phyloP scores from a whole-genome alignment of 768 basidiomycete genomes.

The Russula sp. region DNA sequence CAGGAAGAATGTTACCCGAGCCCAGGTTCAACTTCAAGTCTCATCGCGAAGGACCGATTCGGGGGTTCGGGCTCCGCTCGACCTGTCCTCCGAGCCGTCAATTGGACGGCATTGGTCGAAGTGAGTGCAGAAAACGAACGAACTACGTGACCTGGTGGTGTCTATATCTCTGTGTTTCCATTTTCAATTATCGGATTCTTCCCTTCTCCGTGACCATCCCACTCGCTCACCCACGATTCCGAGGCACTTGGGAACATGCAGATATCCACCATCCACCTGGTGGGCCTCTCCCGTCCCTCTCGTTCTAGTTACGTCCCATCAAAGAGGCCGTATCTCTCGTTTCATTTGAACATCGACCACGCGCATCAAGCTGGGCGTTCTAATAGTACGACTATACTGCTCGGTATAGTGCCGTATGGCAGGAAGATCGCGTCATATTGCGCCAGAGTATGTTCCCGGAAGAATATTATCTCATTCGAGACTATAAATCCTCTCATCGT shows the following conservation, averaged over 20 bases:
- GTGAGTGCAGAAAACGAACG: slow-evolving; percentile 36
- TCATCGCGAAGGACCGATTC: too few species aligned
- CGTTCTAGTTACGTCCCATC: slow-evolving; percentile 29
- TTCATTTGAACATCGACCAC: too few species aligned
- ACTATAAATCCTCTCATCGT: slow-evolving; percentile 9
- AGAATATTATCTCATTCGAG: slow-evolving; percentile 18
- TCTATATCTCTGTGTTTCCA: neutral
- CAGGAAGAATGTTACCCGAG: too few species aligned
- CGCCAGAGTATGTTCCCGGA: slow-evolving; percentile 46
- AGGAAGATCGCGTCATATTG: too few species aligned
- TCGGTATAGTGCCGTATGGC: slow-evolving; percentile 81
- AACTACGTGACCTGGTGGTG: too few species aligned
- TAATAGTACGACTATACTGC: slow-evolving; percentile 88
- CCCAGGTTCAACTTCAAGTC: too few species aligned
- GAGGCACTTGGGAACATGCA: slow-evolving; percentile 69
- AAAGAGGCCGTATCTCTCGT: slow-evolving; percentile 53
- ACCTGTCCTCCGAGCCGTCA: slow-evolving; percentile 45
- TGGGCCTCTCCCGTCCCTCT: slow-evolving; percentile 75
- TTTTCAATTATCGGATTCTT: neutral
- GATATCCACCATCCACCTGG: slow-evolving; percentile 57
- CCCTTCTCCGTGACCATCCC: too few species aligned
- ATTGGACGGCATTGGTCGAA: slow-evolving; percentile 55
- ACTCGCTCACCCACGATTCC: neutral
- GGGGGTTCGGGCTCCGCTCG: slow-evolving; percentile 40
- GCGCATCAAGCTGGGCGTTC: too few species aligned